Evolutionary conservation across 306 rosid genomes (phyloP).

Genomic region (Rosa rugosa): DNA sequence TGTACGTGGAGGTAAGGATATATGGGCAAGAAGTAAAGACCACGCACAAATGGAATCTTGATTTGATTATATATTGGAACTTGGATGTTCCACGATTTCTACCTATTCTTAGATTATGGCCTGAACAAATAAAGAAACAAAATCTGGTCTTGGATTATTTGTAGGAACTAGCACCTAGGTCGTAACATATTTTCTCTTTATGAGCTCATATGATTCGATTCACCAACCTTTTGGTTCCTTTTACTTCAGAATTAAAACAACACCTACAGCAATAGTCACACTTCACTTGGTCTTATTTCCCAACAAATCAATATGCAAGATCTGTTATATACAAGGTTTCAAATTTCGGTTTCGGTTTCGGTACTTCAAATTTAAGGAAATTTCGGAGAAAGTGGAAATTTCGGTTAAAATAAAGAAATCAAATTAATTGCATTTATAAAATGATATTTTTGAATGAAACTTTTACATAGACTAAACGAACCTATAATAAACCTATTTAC

Average conservation of each 20-base stretch:
- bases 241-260: no score
- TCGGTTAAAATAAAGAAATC: no score
- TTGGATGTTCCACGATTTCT: background rate
- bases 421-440: no score
- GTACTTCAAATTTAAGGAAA: no score
- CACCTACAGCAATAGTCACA: background rate
- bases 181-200: background rate
- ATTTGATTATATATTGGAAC: background rate
- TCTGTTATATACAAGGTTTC: no score
- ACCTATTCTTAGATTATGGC: background rate
- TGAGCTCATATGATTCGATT: conserved; percentile 11
- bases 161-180: background rate
- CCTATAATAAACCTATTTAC: no score
- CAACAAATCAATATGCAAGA: background rate
- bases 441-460: no score
- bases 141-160: background rate
- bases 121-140: background rate
- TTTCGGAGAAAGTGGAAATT: no score
- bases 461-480: no score
- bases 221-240: no score
- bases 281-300: no score
- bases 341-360: no score
- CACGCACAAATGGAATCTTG: background rate
- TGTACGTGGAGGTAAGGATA: background rate
- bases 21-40: background rate